Base-by-base conservation (phyloP, 1,284 basidiomycete species). In the Dichomitus squalens region DNA sequence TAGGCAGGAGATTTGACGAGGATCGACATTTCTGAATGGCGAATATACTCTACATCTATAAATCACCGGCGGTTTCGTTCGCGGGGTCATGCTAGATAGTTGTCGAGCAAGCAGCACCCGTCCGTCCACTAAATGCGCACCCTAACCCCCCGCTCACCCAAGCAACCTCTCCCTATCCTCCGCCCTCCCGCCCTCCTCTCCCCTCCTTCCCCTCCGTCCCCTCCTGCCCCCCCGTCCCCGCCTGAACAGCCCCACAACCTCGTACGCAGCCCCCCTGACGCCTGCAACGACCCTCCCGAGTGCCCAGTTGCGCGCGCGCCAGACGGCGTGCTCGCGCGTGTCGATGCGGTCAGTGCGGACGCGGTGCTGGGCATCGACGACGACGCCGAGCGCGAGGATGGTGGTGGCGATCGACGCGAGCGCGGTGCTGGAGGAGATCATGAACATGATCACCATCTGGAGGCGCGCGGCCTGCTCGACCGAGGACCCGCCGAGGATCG, bases 371-470 rank as follows among this genome's bases (percentile, higher is more conserved):
- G 65, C 67, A 68, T 95, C 92, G 18, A 93, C 82, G 5, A 87
- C 79, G 12, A 87, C 80, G 2, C 72, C 73, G 11, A 93, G 79
- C 1, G 84, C 79, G 36, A 85, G 75, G 52, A 85, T 74, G 1
- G 88, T 86, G 2, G 84, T 82, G 48, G 82, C 74, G 57, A 92
- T 86, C 6, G 85, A 79, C 5, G 86, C 82, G 23, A 94, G 80
- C 1, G 86, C 84, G 0, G 88, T 88, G 54, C 84, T 83, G 0
- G 92, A 87, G 2, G 87, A 86, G 53, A 95, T 92, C 88, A 94
- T 92, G 73, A 95, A 94, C 86, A 93, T 92, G 74, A 94, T 92
- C 58, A 94, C 86, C 88, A 93, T 93, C 68, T 95, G 93, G 9
- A 95, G 74, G 50, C 86, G 84, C 1, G 91, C 90, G 0, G 93